Base-by-base conservation (phyloP, 768 basidiomycete genomes). In the Russula sp. region DNA sequence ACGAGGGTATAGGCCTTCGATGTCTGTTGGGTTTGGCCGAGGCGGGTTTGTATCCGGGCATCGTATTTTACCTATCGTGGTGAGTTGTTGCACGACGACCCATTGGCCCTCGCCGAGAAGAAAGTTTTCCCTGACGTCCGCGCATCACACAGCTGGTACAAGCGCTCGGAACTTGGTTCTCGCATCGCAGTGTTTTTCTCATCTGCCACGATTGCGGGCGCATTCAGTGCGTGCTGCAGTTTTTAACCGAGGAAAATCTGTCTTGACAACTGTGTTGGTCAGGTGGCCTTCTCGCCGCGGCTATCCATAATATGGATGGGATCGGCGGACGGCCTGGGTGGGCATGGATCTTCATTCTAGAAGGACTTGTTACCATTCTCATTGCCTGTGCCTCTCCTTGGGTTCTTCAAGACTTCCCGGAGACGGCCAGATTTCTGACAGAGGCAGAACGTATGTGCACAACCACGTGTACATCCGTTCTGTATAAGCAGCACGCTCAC, bases 321-420 rank as follows among this genome's bases (percentile, higher is more conserved):
- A 38, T 52, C n/a, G 50, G 50, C 20, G 50, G 50, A 22, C 35
- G 20, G n/a, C 50, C 50, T 13, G 50, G 50, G 13, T 52, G 50
- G 50, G 50, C 50, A 38, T 52, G 50, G 50, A 52, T 52, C 36
- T 52, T 52, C 50, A 52, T 52, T 22, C 11, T 52, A 14, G 50
- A 52, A 22, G 50, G 50, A 9, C 35, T 52, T 38, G 36, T 18
- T 9, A 52, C 50, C 10, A 22, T 52, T 14, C 35, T 52, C 36
- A 20, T 52, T 1, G 50, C 50, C 4, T 36, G 35, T n/a, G 35
- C n/a, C 20, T 52, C 50, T 22, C 50, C 50, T 8, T 52, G 50
- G 50, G 10, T 52, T 52, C 36, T 52, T 38, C 50, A 52, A 22
- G 50, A 52, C 36, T 52, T 52, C 36, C 50, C 50, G 1, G 50